Evolutionary conservation across 192 early-diverging fungal species (phyloP).

Genomic region (Cladochytrium replicatum): DNA sequence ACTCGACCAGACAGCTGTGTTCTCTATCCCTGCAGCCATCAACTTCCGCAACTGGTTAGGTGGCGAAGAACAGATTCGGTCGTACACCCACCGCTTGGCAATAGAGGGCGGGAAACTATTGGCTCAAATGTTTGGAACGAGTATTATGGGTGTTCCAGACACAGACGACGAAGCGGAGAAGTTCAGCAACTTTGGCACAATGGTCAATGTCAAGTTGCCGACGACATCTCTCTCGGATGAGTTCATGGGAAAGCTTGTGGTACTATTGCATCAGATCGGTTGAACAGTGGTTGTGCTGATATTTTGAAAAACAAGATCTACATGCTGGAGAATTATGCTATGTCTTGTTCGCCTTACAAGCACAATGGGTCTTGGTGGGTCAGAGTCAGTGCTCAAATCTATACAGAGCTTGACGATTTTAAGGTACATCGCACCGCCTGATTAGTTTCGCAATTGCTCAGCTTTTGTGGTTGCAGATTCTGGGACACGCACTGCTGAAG

Average conservation of each 20-base stretch:
- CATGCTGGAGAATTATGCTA: constrained; percentile 30
- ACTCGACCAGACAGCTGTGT: constrained; percentile 10
- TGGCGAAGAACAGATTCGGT: constrained; percentile 47
- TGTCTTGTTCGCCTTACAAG: constrained; percentile 26
- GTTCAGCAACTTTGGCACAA: constrained; percentile 33
- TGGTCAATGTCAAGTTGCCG: constrained; percentile 54
- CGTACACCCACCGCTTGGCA: constrained; percentile 43
- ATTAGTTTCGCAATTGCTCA: too few relatives aligned
- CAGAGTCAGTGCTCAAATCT: constrained; percentile 48
- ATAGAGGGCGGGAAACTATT: constrained; percentile 41
- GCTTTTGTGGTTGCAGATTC: too few relatives aligned
- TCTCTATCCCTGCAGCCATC: constrained; percentile 30
- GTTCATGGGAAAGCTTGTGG: constrained; percentile 7
- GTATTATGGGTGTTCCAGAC: constrained; percentile 22
- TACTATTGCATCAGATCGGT: too few relatives aligned
- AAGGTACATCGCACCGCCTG: too few relatives aligned
- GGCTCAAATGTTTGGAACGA: constrained; percentile 48
- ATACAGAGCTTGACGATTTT: too few relatives aligned
- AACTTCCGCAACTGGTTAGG: constrained; percentile 44
- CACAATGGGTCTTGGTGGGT: constrained; percentile 39
- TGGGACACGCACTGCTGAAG: too few relatives aligned
- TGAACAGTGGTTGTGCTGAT: too few relatives aligned
- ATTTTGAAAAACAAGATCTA: too few relatives aligned
- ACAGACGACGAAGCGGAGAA: constrained; percentile 17
- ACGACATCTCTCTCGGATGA: constrained; percentile 9